Conservation (phyloP, 495 filamentous ascomycete genomes). For the Haplographium delicatum region DNA sequence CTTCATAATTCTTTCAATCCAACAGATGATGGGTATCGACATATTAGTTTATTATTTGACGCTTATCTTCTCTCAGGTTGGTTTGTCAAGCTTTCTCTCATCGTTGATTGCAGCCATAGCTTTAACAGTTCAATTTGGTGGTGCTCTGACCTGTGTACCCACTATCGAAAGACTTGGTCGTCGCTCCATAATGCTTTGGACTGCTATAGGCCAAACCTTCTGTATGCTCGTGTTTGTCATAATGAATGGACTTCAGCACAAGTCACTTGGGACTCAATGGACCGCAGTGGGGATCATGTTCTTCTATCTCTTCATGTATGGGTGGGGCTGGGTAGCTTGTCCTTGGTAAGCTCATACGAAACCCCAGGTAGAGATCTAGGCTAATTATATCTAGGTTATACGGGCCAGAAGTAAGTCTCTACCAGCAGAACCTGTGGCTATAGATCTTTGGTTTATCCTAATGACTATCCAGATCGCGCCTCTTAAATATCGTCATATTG, state of each 20-base stretch:
- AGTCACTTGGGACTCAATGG: neutral
- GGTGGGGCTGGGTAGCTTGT: neutral
- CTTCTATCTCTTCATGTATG: neutral
- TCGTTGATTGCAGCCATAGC: neutral
- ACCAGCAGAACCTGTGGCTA: too few species aligned
- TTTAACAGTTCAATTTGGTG: neutral
- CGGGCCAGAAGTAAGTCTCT: neutral
- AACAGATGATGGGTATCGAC: constrained; percentile 29
- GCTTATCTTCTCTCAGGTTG: neutral
- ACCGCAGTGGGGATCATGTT: neutral
- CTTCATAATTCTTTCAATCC: constrained; percentile 21
- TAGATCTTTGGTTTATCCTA: too few species aligned
- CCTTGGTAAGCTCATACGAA: too few species aligned
- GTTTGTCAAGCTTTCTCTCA: neutral
- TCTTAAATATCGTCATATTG: neutral
- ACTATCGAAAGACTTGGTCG: neutral
- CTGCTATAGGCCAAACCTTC: neutral
- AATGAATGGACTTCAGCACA: neutral
- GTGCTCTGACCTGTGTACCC: neutral
- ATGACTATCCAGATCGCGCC: neutral
- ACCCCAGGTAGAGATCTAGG: too few species aligned
- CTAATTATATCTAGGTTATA: neutral
- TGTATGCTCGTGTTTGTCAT: neutral
- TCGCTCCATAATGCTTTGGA: neutral
- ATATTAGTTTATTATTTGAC: neutral